Base-by-base conservation (phyloP, 768 basidiomycete genomes). In the Galerina sulciceps region DNA sequence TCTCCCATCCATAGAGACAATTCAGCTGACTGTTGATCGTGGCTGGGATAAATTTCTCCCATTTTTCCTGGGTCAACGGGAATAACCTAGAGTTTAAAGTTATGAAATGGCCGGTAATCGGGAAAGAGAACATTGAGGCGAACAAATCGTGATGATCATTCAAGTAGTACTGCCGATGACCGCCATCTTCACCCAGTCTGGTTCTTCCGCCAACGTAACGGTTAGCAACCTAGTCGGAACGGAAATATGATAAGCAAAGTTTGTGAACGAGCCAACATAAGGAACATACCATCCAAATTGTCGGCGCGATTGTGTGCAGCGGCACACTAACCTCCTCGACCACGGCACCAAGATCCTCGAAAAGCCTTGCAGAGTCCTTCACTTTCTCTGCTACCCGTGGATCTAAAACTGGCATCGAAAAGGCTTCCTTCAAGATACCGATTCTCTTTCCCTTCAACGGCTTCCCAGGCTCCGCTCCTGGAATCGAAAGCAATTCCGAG, bases 311-410 rank as follows among this genome's bases (percentile, higher is more conserved):
- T 8, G 70, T 59, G 63, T 75, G 78, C 60, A 73, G 66, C 1
- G 80, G 79, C 4, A 78, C 69, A 15, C 76, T 77, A 1, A 81
- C 71, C 38, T 79, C 77, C 18, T 73, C 66, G 0, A 81, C 75
- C 11, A 67, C 70, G 0, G 79, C 79, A 11, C 79, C 79, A 9
- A 81, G 68, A 1, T 65, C 66, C 46, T 58, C 58, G 43, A 79
- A 79, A 45, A 73, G 61, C 54, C 62, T 60, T 10, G 73, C 73
- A 4, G 79, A 76, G 6, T 53, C 61, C 34, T 64, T 64, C 6
- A 80, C 74, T 43, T 73, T 72, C 35, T 68, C 65, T 6, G 64
- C 67, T 2, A 82, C 76, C 3, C 70, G 62, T 11, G 71, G 70
- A 49, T 78, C 77, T 54, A 79, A 65, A 1, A 63, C 63, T 8